Conservation (phyloP, 2,329 filamentous ascomycete genomes). For the Exophiala bonariae region DNA sequence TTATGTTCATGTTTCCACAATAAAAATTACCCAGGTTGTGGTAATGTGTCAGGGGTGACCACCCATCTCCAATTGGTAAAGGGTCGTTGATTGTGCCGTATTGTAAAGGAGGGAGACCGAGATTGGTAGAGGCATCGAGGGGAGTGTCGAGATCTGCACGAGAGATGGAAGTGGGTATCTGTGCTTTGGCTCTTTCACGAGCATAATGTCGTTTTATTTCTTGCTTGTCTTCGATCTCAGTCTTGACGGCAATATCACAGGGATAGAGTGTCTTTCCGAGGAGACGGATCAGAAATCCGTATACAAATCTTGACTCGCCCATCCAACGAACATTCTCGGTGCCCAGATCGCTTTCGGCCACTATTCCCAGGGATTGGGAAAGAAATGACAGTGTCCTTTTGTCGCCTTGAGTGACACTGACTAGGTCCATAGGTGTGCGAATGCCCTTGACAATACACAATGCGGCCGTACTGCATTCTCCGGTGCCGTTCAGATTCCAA, state of each 20-base stretch:
- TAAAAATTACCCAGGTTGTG: slow-evolving; percentile 90
- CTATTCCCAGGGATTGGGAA: slow-evolving; percentile 83
- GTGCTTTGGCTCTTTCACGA: slow-evolving; percentile 41
- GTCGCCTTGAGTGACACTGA: slow-evolving; percentile 81
- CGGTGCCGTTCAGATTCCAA: slow-evolving; percentile 82
- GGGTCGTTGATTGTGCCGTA: slow-evolving; percentile 80
- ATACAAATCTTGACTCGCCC: slow-evolving; percentile 80
- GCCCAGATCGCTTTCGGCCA: slow-evolving; percentile 85
- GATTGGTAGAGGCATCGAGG: slow-evolving; percentile 22
- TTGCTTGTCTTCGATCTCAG: slow-evolving; percentile 74
- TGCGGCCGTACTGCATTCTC: slow-evolving; percentile 72
- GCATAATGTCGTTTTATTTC: slow-evolving; percentile 73
- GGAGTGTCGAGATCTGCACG: slow-evolving; percentile 35
- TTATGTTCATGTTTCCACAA: slow-evolving; percentile 90
- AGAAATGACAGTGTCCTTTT: slow-evolving; percentile 79
- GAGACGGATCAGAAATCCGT: slow-evolving; percentile 76
- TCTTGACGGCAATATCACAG: slow-evolving; percentile 82
- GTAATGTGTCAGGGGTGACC: slow-evolving; percentile 67
- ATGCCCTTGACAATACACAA: slow-evolving; percentile 84
- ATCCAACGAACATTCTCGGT: slow-evolving; percentile 95
- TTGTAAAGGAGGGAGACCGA: slow-evolving; percentile 68
- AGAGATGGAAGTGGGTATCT: slow-evolving; percentile 42
- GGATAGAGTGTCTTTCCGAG: slow-evolving; percentile 78
- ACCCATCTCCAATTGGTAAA: slow-evolving; percentile 70
- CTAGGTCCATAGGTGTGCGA: slow-evolving; percentile 78